A percentile compares a stretch with the other conserved stretches of the same genome.
Evolutionary conservation across 768 basidiomycete genomes (phyloP).

Genomic region (Macrolepiota fuliginosa): DNA sequence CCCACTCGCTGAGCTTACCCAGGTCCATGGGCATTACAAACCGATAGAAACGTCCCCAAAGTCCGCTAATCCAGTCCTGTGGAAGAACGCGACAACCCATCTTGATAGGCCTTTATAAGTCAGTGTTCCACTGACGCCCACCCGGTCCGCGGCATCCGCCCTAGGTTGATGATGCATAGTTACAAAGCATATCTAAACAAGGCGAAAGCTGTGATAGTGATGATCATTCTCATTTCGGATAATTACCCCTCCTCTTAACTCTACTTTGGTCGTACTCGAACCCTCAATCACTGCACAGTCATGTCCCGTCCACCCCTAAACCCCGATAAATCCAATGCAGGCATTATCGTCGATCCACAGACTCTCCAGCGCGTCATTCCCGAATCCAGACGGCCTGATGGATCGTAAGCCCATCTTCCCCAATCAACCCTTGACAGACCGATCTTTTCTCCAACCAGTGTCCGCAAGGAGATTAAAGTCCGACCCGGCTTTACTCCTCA

Average conservation of each 20-base stretch:
- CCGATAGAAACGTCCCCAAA: no score
- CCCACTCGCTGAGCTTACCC: background rate
- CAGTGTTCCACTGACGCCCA: no score
- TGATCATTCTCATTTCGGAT: background rate
- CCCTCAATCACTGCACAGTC: constrained; percentile 15
- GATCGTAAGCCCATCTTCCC: constrained; percentile 58
- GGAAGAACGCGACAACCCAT: no score
- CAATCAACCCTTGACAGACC: constrained; percentile 17
- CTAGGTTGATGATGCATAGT: background rate
- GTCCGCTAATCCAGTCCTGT: no score
- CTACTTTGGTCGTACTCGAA: constrained; percentile 9
- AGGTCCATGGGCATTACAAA: no score
- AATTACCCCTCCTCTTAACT: background rate
- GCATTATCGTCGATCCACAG: constrained; percentile 82
- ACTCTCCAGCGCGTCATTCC: constrained; percentile 89
- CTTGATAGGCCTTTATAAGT: no score
- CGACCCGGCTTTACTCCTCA: constrained; percentile 93
- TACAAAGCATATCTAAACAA: background rate
- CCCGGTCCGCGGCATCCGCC: background rate
- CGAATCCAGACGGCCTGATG: constrained; percentile 77
- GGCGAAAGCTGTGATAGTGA: background rate
- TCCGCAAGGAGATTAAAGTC: constrained; percentile 86
- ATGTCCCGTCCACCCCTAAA: constrained; percentile 81
- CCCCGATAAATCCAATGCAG: constrained; percentile 67
- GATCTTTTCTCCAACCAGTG: constrained; percentile 38